Evolutionary conservation across 345 rosid genomes (phyloP).

Genomic region (Boechera divaricarpa): DNA sequence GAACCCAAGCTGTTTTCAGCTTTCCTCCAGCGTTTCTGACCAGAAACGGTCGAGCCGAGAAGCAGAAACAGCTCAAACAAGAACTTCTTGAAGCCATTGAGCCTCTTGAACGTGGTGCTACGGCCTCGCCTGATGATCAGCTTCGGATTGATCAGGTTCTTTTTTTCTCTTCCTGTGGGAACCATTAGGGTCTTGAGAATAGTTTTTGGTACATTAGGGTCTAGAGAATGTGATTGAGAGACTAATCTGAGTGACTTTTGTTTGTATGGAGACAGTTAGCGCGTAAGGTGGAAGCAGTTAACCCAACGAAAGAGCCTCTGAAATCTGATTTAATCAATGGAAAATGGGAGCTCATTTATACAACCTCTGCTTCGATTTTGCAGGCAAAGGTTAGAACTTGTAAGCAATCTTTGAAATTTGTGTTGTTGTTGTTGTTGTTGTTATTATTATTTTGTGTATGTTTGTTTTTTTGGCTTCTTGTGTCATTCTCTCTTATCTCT

Average conservation of each 20-base stretch:
- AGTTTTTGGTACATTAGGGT: background rate
- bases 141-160: conserved; percentile 70
- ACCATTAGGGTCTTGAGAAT: background rate
- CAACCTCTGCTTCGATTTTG: conserved; percentile 82
- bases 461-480: background rate
- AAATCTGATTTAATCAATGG: conserved; percentile 78
- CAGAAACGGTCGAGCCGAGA: conserved; percentile 61
- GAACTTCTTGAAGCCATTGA: conserved; percentile 76
- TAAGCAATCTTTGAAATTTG: background rate
- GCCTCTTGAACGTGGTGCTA: conserved; percentile 82
- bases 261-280: conserved; percentile 57
- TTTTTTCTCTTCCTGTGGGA: background rate
- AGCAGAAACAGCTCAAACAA: conserved; percentile 60
- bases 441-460: background rate
- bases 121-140: conserved; percentile 79
- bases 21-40: conserved; percentile 83
- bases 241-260: conserved; percentile 2
- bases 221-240: conserved; percentile 3
- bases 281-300: conserved; percentile 77
- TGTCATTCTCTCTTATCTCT: conserved; percentile 28
- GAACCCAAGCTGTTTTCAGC: conserved; percentile 55
- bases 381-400: conserved; percentile 65
- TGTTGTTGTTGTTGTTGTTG: conserved; percentile 11
- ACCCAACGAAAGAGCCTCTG: conserved; percentile 75
- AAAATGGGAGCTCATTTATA: conserved; percentile 94